phyloP scores from a whole-genome alignment of 257 asterid species.

The Solanum chilense region DNA sequence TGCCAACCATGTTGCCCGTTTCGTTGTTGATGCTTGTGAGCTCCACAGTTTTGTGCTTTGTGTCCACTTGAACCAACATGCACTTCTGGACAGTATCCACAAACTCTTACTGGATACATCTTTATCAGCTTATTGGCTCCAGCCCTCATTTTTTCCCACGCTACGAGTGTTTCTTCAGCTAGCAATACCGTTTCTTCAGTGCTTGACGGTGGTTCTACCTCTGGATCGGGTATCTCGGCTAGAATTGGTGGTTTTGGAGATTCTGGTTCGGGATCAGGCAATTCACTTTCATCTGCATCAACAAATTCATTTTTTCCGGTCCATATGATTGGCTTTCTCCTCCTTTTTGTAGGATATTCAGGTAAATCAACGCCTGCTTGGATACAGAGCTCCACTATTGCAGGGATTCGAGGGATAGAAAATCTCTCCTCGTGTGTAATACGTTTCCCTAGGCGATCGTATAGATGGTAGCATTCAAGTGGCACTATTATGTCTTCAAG shows the following conservation, averaged over 20 bases:
- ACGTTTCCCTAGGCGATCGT: conserved; percentile 79
- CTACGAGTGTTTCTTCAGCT: conserved; percentile 71
- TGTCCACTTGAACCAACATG: conserved; percentile 88
- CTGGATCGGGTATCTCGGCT: conserved; percentile 39
- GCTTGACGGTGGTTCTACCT: conserved; percentile 45
- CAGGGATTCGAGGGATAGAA: conserved; percentile 77
- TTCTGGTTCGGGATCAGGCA: conserved; percentile 70
- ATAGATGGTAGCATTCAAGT: conserved; percentile 68
- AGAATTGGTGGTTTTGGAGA: conserved; percentile 38
- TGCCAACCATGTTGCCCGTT: conserved; percentile 99
- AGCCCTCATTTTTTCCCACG: conserved; percentile 81
- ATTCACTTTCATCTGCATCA: conserved; percentile 89
- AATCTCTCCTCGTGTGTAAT: conserved; percentile 74
- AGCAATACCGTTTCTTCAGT: conserved; percentile 41
- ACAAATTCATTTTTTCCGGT: conserved; percentile 72
- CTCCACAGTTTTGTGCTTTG: conserved; percentile 94
- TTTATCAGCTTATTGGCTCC: conserved; percentile 71
- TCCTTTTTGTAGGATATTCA: conserved; percentile 77
- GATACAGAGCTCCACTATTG: conserved; percentile 87
- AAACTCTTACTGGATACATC: conserved; percentile 76
- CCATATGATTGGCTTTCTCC: conserved; percentile 84
- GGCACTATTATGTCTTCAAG: conserved; percentile 67
- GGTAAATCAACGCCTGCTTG: conserved; percentile 92
- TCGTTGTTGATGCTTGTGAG: conserved; percentile 95
- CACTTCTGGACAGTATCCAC: conserved; percentile 92